Percentiles rank a stretch among this genome's conserved stretches.
Conservation (phyloP, 768 basidiomycete species). For the Tulasnella sp. region DNA sequence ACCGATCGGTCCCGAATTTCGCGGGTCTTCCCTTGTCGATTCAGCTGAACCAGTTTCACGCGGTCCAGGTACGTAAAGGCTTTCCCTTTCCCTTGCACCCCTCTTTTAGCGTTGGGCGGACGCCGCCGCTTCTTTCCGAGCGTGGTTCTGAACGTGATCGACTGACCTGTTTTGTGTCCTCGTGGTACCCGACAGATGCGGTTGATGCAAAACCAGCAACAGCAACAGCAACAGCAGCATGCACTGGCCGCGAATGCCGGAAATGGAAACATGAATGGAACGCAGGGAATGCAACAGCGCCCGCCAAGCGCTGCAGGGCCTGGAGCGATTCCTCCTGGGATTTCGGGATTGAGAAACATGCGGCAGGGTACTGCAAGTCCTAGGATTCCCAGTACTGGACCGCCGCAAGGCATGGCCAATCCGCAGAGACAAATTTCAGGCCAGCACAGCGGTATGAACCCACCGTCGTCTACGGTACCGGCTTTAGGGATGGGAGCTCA, state of each 20-base stretch:
- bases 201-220: neutral
- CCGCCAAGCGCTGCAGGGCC: neutral
- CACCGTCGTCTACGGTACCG: neutral
- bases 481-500: neutral
- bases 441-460: neutral
- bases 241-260: neutral
- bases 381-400: neutral
- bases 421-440: neutral
- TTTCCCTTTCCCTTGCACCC: neutral
- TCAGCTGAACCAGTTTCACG: constrained; percentile 7
- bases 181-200: neutral
- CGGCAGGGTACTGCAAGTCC: constrained; percentile 2
- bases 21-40: neutral
- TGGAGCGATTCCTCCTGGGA: neutral
- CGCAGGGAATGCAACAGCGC: neutral
- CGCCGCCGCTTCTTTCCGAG: neutral
- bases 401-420: neutral
- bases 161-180: neutral
- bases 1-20: neutral
- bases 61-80: constrained; percentile 3
- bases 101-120: neutral
- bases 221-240: constrained; percentile 2
- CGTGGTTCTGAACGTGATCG: neutral
- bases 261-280: neutral
- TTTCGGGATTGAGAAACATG: neutral